Evolutionary conservation across 2,329 filamentous ascomycete genomes (phyloP).

Genomic region (Colletotrichum paranaense): DNA sequence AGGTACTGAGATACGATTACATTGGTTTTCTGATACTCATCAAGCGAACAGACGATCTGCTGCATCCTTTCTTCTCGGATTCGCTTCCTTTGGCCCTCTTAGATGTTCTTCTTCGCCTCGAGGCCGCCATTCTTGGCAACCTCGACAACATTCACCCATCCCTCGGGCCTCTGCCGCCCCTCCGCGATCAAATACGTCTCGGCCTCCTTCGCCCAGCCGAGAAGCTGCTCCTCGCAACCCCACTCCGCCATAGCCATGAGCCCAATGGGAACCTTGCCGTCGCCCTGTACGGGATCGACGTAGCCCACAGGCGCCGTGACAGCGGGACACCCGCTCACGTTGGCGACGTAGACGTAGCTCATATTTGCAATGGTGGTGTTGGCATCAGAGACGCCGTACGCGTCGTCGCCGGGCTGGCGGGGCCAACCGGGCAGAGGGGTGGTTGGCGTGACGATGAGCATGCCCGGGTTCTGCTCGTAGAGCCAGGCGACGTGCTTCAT

Average conservation of each 20-base stretch:
- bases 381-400: constrained; percentile 80
- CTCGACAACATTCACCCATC: constrained; percentile 69
- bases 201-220: constrained; percentile 68
- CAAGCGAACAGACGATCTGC: too few species aligned
- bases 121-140: constrained; percentile 40
- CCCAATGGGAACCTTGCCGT: constrained; percentile 70
- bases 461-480: constrained; percentile 76
- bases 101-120: constrained; percentile 31
- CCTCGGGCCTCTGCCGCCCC: constrained; percentile 61
- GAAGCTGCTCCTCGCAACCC: constrained; percentile 72
- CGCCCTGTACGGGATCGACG: constrained; percentile 63
- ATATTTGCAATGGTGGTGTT: constrained; percentile 81
- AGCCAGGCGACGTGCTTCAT: constrained; percentile 83
- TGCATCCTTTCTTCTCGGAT: too few species aligned
- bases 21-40: neutral
- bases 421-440: constrained; percentile 82
- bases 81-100: neutral
- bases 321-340: constrained; percentile 82
- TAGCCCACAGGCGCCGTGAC: constrained; percentile 83
- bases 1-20: neutral
- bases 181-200: constrained; percentile 66
- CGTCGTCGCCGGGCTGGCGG: constrained; percentile 65
- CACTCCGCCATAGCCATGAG: constrained; percentile 75
- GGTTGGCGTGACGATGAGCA: constrained; percentile 84
- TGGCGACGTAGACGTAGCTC: constrained; percentile 88